Evolutionary conservation across 169 alveolate genomes (phyloP).

Genomic region (Blepharisma undulans): DNA sequence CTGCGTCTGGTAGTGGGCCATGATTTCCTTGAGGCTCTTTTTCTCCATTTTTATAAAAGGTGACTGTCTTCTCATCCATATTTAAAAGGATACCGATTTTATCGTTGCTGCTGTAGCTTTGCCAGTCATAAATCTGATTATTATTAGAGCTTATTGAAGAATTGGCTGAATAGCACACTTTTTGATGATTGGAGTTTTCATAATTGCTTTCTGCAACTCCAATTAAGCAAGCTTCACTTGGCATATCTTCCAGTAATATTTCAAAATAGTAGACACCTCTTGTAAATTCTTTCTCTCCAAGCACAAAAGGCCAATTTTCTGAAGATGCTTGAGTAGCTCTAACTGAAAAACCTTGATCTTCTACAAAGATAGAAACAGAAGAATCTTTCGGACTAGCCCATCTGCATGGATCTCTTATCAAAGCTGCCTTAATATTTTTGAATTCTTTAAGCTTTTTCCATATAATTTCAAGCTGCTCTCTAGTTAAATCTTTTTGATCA

Average conservation of each 20-base stretch:
- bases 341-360: background rate
- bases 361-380: background rate
- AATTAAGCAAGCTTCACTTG: background rate
- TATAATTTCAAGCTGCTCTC: background rate
- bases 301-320: background rate
- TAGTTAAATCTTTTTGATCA: background rate
- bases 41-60: conserved; percentile 18
- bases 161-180: background rate
- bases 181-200: background rate
- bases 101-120: background rate
- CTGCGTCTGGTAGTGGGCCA: conserved; percentile 5
- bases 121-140: background rate
- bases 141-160: background rate
- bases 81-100: conserved; percentile 8
- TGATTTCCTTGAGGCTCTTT: background rate
- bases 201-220: conserved; percentile 17
- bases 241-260: background rate
- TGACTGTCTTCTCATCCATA: conserved; percentile 32
- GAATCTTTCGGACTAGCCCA: background rate
- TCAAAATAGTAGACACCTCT: background rate
- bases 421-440: background rate
- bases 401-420: background rate
- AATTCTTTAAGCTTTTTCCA: background rate
- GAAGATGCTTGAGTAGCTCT: background rate
- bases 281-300: background rate